Evolutionary conservation across 345 rosid species (phyloP).

Genomic region (Eucalyptus sp.): DNA sequence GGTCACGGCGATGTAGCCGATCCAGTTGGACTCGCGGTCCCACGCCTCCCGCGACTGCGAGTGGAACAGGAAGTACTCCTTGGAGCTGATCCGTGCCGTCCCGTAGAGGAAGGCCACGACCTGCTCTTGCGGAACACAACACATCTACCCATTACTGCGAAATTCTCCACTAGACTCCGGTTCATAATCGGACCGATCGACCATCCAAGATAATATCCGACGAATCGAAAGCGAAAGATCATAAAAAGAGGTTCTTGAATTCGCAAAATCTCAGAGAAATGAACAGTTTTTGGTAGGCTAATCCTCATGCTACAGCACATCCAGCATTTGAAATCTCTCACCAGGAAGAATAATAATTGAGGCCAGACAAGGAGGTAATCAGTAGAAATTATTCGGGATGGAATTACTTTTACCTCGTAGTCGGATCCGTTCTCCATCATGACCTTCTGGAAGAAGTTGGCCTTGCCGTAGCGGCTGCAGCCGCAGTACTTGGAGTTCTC

Average conservation of each 20-base stretch:
- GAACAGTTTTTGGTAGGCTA: neutral
- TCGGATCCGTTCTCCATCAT: constrained; percentile 49
- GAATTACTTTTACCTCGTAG: constrained; percentile 3
- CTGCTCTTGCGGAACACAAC: neutral
- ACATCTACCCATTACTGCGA: neutral
- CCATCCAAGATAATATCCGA: neutral
- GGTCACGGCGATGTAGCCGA: constrained; percentile 73
- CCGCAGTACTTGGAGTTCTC: constrained; percentile 82
- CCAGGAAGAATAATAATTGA: neutral
- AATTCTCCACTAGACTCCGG: neutral
- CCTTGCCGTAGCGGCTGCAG: constrained; percentile 68
- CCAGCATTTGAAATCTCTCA: neutral
- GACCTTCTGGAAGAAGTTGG: constrained; percentile 47
- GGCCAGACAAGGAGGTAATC: neutral
- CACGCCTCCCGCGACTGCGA: constrained; percentile 65
- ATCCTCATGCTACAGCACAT: neutral
- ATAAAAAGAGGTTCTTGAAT: neutral
- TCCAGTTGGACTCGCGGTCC: constrained; percentile 99
- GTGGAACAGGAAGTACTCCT: constrained; percentile 54
- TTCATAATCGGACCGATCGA: neutral
- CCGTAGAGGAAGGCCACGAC: constrained; percentile 60
- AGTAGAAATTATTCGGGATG: neutral
- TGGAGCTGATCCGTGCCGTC: constrained; percentile 51
- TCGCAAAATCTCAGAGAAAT: neutral
- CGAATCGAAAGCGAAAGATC: neutral